Base-by-base conservation (phyloP, 768 basidiomycete species). In the Mycena filopes region DNA sequence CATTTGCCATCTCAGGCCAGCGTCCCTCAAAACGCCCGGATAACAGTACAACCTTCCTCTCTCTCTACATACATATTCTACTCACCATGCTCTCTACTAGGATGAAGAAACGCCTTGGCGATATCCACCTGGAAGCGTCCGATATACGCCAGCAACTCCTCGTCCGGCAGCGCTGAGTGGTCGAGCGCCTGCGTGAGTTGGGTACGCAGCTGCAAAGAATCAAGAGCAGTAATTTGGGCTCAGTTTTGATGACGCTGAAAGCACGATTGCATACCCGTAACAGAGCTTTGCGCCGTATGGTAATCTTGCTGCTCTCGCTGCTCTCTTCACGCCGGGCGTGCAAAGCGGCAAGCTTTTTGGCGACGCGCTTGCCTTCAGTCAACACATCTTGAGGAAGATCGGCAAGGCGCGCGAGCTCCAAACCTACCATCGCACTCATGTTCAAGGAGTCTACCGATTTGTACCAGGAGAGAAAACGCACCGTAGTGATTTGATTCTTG, bases 391-490 rank as follows among this genome's bases (percentile, higher is more conserved):
- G 66, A 0, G 97, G 97, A 0, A 99, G 81, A 72, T 96, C 94
- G 1, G 95, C 96, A 7, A 97, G 84, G 49, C 87, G 87, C 15
- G 96, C 96, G 28, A 98, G 85, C 70, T 98, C 93, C 13, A 99
- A 81, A 3, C 97, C 96, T 96, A 67, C 25, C 38, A 31, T 28
- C 10, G 18, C 7, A 12, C 21, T 2, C n/a, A n/a, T n/a, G n/a
- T n/a, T n/a, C n/a, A n/a, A n/a, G n/a, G n/a, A n/a, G n/a, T n/a
- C n/a, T n/a, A n/a, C n/a, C n/a, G n/a, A n/a, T n/a, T n/a, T n/a
- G n/a, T n/a, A n/a, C n/a, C n/a, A n/a, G n/a, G n/a, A n/a, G n/a
- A 33, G 0, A 18, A 45, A 25, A 66, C 67, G 68, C 47, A 93
- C 94, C 94, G 71, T 95, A 95, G 74, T 94, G 91, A n/a, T 81